Evolutionary conservation across 2,329 filamentous ascomycete species (phyloP).

Genomic region (Talaromyces sp.): DNA sequence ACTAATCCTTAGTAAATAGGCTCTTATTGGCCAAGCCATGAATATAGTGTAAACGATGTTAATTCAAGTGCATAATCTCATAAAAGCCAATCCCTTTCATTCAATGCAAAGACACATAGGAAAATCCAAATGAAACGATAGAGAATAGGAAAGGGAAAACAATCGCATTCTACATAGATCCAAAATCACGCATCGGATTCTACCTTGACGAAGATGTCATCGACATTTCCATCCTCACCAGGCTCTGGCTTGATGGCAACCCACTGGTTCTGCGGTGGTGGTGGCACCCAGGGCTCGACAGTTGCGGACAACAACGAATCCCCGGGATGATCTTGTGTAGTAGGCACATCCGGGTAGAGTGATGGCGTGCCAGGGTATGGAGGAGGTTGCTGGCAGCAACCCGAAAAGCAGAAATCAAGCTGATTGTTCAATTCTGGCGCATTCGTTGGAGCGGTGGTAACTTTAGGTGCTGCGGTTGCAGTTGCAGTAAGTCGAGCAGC

Average conservation of each 20-base stretch:
- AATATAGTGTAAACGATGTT: too few relatives aligned
- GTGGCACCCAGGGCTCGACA: not conserved
- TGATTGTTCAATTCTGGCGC: not conserved
- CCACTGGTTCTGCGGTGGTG: slow-evolving; percentile 22
- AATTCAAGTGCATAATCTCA: too few relatives aligned
- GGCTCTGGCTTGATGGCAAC: slow-evolving; percentile 25
- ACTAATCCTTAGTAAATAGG: too few relatives aligned
- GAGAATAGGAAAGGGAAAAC: not conserved
- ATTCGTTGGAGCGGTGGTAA: not conserved
- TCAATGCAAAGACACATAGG: not conserved
- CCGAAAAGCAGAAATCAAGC: slow-evolving; percentile 12
- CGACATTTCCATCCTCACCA: slow-evolving; percentile 17
- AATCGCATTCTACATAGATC: not conserved
- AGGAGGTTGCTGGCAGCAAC: slow-evolving; percentile 10
- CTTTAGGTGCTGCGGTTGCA: not conserved
- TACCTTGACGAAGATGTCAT: slow-evolving; percentile 24
- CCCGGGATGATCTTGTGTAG: not conserved
- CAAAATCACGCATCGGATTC: slow-evolving; percentile 18
- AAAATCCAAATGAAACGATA: not conserved
- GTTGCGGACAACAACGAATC: slow-evolving; percentile 8
- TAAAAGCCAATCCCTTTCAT: not conserved
- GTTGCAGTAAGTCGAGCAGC: slow-evolving; percentile 10
- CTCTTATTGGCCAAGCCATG: too few relatives aligned
- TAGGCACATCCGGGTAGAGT: slow-evolving; percentile 3
- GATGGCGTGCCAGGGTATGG: slow-evolving; percentile 1